Evolutionary conservation across 371 early-diverging fungal species (phyloP).

Genomic region (Syncephalastrum sp.): DNA sequence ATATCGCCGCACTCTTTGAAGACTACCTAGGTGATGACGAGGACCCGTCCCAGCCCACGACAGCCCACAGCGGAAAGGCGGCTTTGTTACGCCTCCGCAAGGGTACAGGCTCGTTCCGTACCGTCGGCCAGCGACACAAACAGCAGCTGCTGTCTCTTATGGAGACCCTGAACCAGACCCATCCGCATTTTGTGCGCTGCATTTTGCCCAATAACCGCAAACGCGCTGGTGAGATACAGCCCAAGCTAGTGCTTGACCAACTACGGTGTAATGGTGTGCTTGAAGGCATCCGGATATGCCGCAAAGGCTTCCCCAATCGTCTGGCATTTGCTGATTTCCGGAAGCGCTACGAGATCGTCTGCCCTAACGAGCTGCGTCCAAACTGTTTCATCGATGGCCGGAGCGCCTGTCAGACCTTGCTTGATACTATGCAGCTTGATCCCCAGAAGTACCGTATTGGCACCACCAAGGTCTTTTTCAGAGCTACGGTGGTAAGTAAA

Average conservation of each 20-base stretch:
- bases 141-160: constrained; percentile 92
- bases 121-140: constrained; percentile 97
- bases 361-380: constrained; percentile 73
- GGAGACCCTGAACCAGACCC: constrained; percentile 87
- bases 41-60: constrained; percentile 2
- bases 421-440: constrained; percentile 76
- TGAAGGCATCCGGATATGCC: constrained; percentile 99
- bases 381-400: constrained; percentile 87
- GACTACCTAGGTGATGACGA: constrained; percentile 77
- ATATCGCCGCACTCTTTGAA: constrained; percentile 77
- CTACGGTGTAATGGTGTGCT: constrained; percentile 99
- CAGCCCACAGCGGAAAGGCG: constrained; percentile 5
- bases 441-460: constrained; percentile 89
- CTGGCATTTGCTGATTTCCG: constrained; percentile 94
- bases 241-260: constrained; percentile 92
- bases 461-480: constrained; percentile 97
- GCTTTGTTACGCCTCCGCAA: constrained; percentile 35
- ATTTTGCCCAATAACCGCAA: constrained; percentile 98
- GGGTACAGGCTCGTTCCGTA: constrained; percentile 86
- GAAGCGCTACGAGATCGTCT: constrained; percentile 92
- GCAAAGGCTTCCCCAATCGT: constrained; percentile 98
- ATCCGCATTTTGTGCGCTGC: constrained; percentile 99
- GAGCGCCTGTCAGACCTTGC: constrained; percentile 73
- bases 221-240: constrained; percentile 79
- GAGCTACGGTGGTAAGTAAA: constrained; percentile 87